Evolutionary conservation across 2,329 filamentous ascomycete species (phyloP).

Genomic region (Chaetomium sp.): DNA sequence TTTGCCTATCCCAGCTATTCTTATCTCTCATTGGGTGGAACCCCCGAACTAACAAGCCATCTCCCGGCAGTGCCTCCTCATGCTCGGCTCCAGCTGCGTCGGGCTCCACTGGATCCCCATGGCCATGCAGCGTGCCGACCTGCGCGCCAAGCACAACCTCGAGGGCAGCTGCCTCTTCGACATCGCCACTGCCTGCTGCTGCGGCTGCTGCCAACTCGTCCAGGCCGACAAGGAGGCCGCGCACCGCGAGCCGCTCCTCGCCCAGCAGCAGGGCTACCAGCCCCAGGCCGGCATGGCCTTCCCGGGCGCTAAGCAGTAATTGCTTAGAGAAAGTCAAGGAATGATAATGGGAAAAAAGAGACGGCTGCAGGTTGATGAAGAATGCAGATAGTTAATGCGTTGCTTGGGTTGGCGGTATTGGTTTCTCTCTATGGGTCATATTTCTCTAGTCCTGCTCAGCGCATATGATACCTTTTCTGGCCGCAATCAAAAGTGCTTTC

Average conservation of each 20-base stretch:
- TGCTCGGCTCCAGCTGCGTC: constrained; percentile 46
- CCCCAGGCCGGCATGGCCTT: constrained; percentile 38
- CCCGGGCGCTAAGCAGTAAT: constrained; percentile 21
- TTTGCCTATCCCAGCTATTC: constrained; percentile 6
- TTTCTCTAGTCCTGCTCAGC: not conserved
- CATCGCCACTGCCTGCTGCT: constrained; percentile 49
- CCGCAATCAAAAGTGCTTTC: not conserved
- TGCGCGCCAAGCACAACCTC: constrained; percentile 51
- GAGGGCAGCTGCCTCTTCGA: constrained; percentile 49
- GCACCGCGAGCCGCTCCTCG: constrained; percentile 39
- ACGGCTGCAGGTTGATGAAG: not conserved
- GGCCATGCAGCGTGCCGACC: constrained; percentile 49
- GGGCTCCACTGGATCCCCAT: constrained; percentile 48
- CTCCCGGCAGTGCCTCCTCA: constrained; percentile 47
- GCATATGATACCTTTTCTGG: constrained; percentile 8
- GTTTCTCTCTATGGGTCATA: not conserved
- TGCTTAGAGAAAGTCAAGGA: not conserved
- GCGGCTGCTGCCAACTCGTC: constrained; percentile 48
- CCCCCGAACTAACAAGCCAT: not conserved
- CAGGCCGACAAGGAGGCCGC: constrained; percentile 53
- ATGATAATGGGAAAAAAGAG: not conserved
- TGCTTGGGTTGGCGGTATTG: not conserved
- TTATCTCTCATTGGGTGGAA: not conserved
- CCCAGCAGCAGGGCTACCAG: constrained; percentile 40
- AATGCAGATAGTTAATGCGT: not conserved